A percentile compares a stretch with the other conserved stretches of the same genome.
Evolutionary conservation across 2,329 filamentous ascomycete genomes (phyloP).

Genomic region (Colletotrichum viniferum): DNA sequence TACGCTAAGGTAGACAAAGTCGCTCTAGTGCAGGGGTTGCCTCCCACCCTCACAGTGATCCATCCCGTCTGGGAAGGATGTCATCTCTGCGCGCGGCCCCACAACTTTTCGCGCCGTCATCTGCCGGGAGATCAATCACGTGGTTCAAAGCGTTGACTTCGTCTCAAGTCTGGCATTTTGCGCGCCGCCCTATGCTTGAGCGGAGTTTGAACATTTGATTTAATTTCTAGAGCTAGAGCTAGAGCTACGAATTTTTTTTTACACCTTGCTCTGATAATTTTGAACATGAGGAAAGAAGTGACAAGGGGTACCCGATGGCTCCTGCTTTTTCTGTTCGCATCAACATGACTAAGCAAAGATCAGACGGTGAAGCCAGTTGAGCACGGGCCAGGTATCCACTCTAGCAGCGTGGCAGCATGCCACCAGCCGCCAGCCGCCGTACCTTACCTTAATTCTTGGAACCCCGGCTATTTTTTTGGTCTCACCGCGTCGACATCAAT

Average conservation of each 20-base stretch:
- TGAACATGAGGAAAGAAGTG: background rate
- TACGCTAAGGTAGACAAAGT: constrained; percentile 2
- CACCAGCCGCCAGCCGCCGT: background rate
- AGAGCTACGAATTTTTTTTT: background rate
- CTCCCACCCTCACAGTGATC: constrained; percentile 10
- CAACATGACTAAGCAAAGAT: background rate
- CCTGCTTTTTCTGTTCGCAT: background rate
- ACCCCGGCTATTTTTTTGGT: background rate
- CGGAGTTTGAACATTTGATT: background rate
- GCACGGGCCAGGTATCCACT: background rate
- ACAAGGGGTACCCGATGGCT: background rate
- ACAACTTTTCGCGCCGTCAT: constrained; percentile 6
- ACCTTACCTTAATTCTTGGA: background rate
- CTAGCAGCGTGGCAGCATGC: background rate
- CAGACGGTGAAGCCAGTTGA: background rate
- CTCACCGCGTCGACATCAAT: constrained; percentile 1
- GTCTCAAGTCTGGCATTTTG: background rate
- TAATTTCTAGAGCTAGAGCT: background rate
- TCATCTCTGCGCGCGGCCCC: constrained; percentile 11
- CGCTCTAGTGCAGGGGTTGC: constrained; percentile 20
- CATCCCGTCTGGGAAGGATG: constrained; percentile 12
- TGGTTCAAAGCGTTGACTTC: background rate
- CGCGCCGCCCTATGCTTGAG: background rate
- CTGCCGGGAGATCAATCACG: constrained; percentile 14
- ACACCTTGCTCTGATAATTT: background rate